Percentiles rank a stretch among this genome's conserved stretches.
Evolutionary conservation across 1,284 basidiomycete genomes (phyloP).

Genomic region (Melampsora abietis-canadensis): DNA sequence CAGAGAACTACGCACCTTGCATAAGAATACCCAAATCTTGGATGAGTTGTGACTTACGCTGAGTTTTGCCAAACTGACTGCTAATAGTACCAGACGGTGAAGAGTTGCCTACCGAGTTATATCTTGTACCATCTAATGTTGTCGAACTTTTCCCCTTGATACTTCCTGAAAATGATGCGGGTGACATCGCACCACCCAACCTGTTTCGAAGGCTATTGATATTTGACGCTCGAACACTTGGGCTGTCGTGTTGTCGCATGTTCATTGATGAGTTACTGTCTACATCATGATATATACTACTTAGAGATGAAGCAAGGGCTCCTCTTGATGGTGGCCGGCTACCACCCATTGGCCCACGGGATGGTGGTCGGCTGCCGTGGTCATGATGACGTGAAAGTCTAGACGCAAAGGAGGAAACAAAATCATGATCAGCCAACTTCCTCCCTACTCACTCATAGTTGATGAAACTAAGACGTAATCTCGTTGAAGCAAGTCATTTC

Average conservation of each 20-base stretch:
- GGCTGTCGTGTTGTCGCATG: constrained; percentile 19
- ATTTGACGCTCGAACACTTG: constrained; percentile 35
- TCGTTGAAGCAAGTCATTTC: not conserved
- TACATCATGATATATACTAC: constrained; percentile 4
- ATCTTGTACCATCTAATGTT: not conserved
- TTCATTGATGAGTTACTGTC: constrained; percentile 1
- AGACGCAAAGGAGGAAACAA: not conserved
- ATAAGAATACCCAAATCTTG: not conserved
- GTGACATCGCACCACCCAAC: constrained; percentile 31
- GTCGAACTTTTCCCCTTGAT: constrained; percentile 8
- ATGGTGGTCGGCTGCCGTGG: constrained; percentile 29
- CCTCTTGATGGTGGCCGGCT: constrained; percentile 2
- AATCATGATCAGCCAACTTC: not conserved
- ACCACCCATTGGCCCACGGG: constrained; percentile 13
- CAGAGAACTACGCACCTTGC: not conserved
- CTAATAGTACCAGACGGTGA: constrained; percentile 28
- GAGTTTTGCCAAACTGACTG: constrained; percentile 11
- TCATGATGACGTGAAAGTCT: constrained; percentile 27
- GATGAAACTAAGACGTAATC: not conserved
- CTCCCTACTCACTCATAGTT: not conserved
- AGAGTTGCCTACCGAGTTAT: constrained; percentile 8
- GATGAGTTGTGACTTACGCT: constrained; percentile 6
- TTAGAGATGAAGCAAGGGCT: not conserved
- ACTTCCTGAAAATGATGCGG: constrained; percentile 13
- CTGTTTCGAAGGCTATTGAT: constrained; percentile 25